These are phyloP conservation scores for Phytophthora crassamura DNA, from an alignment of 352 stramenopile species.

Conservation along the genomic window DNA sequence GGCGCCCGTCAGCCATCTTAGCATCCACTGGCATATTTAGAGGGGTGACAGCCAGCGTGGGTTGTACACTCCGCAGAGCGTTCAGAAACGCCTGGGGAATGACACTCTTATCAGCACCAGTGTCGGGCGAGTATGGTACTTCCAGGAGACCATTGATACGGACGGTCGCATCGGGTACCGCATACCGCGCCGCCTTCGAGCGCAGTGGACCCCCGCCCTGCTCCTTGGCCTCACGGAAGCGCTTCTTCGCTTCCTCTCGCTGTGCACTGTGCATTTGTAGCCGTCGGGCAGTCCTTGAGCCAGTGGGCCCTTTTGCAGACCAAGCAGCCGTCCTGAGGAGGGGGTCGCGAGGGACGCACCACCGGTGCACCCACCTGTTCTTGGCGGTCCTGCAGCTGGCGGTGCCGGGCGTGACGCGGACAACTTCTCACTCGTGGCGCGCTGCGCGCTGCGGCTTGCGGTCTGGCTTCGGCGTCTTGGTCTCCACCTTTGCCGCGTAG, in stretches of 20 bases:
- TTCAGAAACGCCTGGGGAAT: slow-evolving; percentile 3
- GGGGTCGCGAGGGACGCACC: neutral
- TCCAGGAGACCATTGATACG: slow-evolving; percentile 13
- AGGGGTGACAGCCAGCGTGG: neutral
- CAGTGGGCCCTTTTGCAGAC: slow-evolving; percentile 10
- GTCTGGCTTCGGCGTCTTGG: neutral
- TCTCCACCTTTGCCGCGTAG: neutral
- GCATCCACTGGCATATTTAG: slow-evolving; percentile 3
- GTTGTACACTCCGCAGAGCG: neutral
- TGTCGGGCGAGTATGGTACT: neutral
- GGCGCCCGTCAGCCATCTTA: slow-evolving; percentile 13
- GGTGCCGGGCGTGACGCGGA: neutral
- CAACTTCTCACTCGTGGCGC: neutral
- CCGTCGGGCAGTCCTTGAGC: slow-evolving; percentile 12
- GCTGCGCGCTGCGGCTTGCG: neutral
- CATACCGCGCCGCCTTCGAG: neutral
- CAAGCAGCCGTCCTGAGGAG: neutral
- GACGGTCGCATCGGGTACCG: neutral
- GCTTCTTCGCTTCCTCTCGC: neutral
- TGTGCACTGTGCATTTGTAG: slow-evolving; percentile 7
- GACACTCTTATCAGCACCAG: slow-evolving; percentile 6
- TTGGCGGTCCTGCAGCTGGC: neutral
- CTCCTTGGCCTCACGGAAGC: slow-evolving; percentile 6
- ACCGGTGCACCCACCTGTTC: neutral
- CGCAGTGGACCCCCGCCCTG: neutral